A percentile compares a stretch with the other conserved stretches of the same genome.
Evolutionary conservation across 2,329 filamentous ascomycete species (phyloP).

Genomic region (Arthrobotrys musiformis): DNA sequence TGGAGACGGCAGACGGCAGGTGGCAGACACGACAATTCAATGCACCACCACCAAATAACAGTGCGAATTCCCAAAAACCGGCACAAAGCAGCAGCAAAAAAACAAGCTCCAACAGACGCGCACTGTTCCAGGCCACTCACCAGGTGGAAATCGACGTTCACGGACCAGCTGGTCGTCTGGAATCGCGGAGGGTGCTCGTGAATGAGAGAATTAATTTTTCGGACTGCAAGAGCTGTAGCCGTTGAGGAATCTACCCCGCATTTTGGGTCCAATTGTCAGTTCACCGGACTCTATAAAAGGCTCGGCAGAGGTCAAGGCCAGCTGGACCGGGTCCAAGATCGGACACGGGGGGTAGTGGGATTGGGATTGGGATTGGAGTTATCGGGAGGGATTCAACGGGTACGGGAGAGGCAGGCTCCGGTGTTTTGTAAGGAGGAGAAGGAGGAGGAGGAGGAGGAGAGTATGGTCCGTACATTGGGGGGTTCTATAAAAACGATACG

Average conservation of each 20-base stretch:
- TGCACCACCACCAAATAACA: slow-evolving; percentile 2
- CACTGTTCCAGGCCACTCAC: slow-evolving; percentile 44
- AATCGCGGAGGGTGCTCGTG: slow-evolving; percentile 39
- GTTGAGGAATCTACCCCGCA: slow-evolving; percentile 50
- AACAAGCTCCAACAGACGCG: slow-evolving; percentile 43
- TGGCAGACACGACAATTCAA: slow-evolving; percentile 1
- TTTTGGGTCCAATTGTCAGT: slow-evolving; percentile 56
- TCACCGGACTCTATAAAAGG: slow-evolving; percentile 26
- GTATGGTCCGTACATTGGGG: slow-evolving; percentile 13
- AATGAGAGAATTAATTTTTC: slow-evolving; percentile 53
- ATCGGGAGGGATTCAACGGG: slow-evolving; percentile 13
- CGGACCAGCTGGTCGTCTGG: slow-evolving; percentile 48
- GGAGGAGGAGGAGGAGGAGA: not conserved
- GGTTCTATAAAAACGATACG: not conserved
- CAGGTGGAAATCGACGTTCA: slow-evolving; percentile 54
- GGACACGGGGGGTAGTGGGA: not conserved
- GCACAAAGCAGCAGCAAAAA: slow-evolving; percentile 20
- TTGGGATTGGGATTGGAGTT: too few relatives aligned
- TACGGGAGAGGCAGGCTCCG: not conserved
- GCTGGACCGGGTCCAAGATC: slow-evolving; percentile 18
- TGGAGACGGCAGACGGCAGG: not conserved
- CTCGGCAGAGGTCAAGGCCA: slow-evolving; percentile 11
- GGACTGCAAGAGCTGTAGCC: slow-evolving; percentile 25
- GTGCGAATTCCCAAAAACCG: slow-evolving; percentile 1
- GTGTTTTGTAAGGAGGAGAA: not conserved